These are phyloP conservation scores for Gyrodon lividus DNA, from an alignment of 768 basidiomycete genomes.

Conservation along the genomic window DNA sequence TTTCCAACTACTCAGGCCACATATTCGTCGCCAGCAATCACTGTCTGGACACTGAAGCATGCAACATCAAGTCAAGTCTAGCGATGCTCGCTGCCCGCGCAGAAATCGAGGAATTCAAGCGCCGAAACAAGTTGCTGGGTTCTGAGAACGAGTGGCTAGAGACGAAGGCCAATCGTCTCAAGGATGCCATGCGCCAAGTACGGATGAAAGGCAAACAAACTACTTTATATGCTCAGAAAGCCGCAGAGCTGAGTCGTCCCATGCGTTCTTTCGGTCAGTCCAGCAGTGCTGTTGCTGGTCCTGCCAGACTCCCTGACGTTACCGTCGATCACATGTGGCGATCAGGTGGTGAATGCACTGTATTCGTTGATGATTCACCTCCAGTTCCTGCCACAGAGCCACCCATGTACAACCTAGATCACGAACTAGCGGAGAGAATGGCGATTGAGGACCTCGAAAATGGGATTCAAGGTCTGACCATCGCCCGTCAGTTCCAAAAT, in stretches of 20 bases:
- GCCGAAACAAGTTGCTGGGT: conserved; percentile 25
- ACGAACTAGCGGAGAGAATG: conserved; percentile 15
- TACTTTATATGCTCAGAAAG: neutral
- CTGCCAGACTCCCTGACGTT: conserved; percentile 11
- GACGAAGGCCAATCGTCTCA: conserved; percentile 22
- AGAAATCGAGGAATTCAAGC: conserved; percentile 38
- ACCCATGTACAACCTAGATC: conserved; percentile 13
- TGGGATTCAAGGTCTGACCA: conserved; percentile 10
- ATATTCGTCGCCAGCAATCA: conserved; percentile 42
- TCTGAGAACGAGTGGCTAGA: conserved; percentile 28
- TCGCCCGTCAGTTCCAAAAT: conserved; percentile 34
- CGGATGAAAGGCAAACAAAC: conserved; percentile 2
- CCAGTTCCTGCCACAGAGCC: conserved; percentile 17
- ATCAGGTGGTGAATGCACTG: conserved; percentile 8
- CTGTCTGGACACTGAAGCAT: conserved; percentile 24
- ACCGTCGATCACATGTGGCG: neutral
- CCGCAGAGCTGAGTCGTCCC: neutral
- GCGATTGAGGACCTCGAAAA: conserved; percentile 13
- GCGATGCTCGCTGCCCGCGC: conserved; percentile 43
- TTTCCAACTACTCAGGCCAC: conserved; percentile 60
- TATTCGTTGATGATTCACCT: conserved; percentile 26
- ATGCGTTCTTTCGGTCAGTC: conserved; percentile 5
- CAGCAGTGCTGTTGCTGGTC: conserved; percentile 24
- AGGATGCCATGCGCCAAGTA: conserved; percentile 12
- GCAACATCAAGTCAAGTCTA: conserved; percentile 51